A percentile compares a stretch with the other conserved stretches of the same genome.
phyloP scores from a whole-genome alignment of 2,329 filamentous ascomycete genomes.

The Trichocomaceae sp. region DNA sequence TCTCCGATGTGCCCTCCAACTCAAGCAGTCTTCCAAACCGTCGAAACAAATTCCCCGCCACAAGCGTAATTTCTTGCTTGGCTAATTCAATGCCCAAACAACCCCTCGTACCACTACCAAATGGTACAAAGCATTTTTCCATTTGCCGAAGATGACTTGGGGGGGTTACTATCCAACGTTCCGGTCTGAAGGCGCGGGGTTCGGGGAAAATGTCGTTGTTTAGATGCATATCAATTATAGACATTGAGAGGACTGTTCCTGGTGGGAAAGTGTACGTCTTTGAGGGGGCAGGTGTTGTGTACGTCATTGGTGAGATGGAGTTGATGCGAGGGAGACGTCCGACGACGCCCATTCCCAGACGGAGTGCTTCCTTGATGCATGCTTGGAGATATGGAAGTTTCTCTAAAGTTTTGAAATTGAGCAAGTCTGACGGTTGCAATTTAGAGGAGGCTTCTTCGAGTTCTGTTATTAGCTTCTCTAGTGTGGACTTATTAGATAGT shows the following conservation, averaged over 20 bases:
- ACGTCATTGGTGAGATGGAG: slow-evolving; percentile 10
- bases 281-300: slow-evolving; percentile 1
- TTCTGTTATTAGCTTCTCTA: too few species aligned
- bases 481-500: slow-evolving; percentile 6
- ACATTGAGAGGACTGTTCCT: slow-evolving; percentile 11
- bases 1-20: slow-evolving; percentile 8
- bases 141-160: slow-evolving; percentile 5
- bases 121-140: slow-evolving; percentile 12
- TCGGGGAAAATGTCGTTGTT: slow-evolving; percentile 24
- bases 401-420: slow-evolving; percentile 21
- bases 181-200: slow-evolving; percentile 22
- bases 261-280: slow-evolving; percentile 13
- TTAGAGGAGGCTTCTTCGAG: not conserved
- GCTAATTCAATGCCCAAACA: slow-evolving; percentile 13
- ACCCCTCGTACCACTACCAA: slow-evolving; percentile 9
- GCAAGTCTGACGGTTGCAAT: slow-evolving; percentile 13
- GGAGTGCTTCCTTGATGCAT: slow-evolving; percentile 25
- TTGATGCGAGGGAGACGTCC: slow-evolving; percentile 22
- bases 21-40: slow-evolving; percentile 4
- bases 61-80: slow-evolving; percentile 11
- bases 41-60: slow-evolving; percentile 12
- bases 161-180: slow-evolving; percentile 22
- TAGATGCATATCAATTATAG: slow-evolving; percentile 22
- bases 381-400: slow-evolving; percentile 25
- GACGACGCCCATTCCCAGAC: slow-evolving; percentile 23